phyloP scores from a whole-genome alignment of 768 basidiomycete genomes.

The Serendipita indica region DNA sequence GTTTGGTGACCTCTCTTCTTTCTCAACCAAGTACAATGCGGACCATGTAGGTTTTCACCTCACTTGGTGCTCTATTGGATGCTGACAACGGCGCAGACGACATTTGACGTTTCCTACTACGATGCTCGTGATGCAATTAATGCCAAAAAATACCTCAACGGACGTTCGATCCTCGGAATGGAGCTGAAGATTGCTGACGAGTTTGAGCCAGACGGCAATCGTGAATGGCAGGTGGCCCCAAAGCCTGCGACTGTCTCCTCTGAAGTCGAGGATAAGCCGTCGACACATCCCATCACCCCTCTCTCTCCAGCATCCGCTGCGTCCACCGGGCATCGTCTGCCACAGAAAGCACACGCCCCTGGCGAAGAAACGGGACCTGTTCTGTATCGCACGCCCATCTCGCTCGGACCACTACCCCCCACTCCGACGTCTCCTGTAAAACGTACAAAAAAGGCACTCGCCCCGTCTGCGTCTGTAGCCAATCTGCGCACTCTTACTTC shows the following conservation, averaged over 20 bases:
- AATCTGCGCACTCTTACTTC: not conserved
- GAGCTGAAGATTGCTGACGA: slow-evolving; percentile 27
- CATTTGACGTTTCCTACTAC: slow-evolving; percentile 51
- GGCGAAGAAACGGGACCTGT: slow-evolving; percentile 14
- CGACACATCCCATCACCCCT: slow-evolving; percentile 23
- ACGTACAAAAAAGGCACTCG: not conserved
- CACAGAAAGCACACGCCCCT: slow-evolving; percentile 20
- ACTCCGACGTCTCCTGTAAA: too few species aligned
- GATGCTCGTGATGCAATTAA: slow-evolving; percentile 43
- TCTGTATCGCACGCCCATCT: slow-evolving; percentile 14
- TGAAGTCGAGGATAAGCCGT: not conserved
- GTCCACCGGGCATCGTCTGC: slow-evolving; percentile 21
- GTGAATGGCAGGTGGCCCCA: not conserved
- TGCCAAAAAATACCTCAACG: slow-evolving; percentile 38
- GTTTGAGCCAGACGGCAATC: slow-evolving; percentile 25
- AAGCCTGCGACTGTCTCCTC: not conserved
- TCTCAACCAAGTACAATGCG: not conserved
- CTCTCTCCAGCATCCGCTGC: too few species aligned
- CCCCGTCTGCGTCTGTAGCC: not conserved
- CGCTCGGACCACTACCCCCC: too few species aligned
- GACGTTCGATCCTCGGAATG: slow-evolving; percentile 36
- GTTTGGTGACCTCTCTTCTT: slow-evolving; percentile 22
- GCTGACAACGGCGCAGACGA: slow-evolving; percentile 16
- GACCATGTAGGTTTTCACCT: not conserved
- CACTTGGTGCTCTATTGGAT: not conserved